A percentile compares a stretch with the other conserved stretches of the same genome.
Evolutionary conservation across 176 grass and related monocot species (phyloP).

Genomic region (Lolium multiflorum): DNA sequence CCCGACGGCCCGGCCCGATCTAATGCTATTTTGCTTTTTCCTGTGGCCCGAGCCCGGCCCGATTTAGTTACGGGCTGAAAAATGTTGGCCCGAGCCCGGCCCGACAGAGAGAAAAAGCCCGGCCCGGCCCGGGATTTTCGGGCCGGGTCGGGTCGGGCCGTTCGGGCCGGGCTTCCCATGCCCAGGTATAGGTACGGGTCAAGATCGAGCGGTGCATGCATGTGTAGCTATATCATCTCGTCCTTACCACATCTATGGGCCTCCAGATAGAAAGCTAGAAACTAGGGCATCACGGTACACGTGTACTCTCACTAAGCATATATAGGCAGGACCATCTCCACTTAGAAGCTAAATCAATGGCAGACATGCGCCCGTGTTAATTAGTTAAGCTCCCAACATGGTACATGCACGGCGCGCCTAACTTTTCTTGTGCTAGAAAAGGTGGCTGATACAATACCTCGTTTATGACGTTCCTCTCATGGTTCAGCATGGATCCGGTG

Average conservation of each 20-base stretch:
- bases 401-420: not conserved
- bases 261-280: not conserved
- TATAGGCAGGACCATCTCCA: slow-evolving; percentile 11
- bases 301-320: not conserved
- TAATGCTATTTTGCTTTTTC: too few relatives aligned
- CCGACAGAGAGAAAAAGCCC: too few relatives aligned
- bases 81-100: too few relatives aligned
- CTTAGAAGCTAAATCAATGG: not conserved
- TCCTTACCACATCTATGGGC: too few relatives aligned
- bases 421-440: slow-evolving; percentile 18
- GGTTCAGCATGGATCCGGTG: not conserved
- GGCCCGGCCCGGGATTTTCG: too few relatives aligned
- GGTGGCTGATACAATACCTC: not conserved
- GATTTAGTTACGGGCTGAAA: too few relatives aligned
- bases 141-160: too few relatives aligned
- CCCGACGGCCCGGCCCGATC: too few relatives aligned
- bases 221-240: not conserved
- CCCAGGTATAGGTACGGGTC: too few relatives aligned
- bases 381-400: slow-evolving; percentile 10
- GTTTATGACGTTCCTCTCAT: not conserved
- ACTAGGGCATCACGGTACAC: not conserved
- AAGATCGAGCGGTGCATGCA: not conserved
- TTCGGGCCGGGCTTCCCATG: too few relatives aligned
- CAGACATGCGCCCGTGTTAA: not conserved
- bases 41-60: too few relatives aligned